A percentile compares a stretch with the other conserved stretches of the same genome.
Conservation (phyloP, 2,329 filamentous ascomycete species). For the Xenosphaeropsis pyriputrescens region DNA sequence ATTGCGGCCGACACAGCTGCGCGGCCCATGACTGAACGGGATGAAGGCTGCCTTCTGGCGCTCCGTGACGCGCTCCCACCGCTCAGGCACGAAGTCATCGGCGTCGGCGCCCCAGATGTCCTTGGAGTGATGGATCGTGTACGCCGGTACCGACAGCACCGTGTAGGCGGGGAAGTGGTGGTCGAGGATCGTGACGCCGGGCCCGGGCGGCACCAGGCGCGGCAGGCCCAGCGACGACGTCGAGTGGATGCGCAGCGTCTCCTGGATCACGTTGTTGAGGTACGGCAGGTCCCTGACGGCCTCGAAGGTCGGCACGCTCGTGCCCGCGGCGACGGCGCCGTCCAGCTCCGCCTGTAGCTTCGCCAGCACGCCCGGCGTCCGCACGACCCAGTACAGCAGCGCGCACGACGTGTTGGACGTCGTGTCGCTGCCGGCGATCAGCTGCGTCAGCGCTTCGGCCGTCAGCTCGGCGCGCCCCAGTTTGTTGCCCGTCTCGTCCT, state of each 20-base stretch:
- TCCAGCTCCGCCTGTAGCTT: conserved; percentile 65
- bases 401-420: conserved; percentile 70
- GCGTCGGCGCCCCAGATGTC: conserved; percentile 59
- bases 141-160: conserved; percentile 62
- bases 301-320: conserved; percentile 52
- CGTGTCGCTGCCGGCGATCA: conserved; percentile 65
- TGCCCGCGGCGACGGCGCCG: conserved; percentile 38
- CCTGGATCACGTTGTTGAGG: conserved; percentile 59
- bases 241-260: conserved; percentile 71
- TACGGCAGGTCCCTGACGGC: conserved; percentile 63
- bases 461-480: conserved; percentile 67
- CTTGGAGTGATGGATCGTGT: conserved; percentile 62
- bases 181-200: conserved; percentile 47
- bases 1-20: conserved; percentile 60
- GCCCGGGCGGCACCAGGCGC: conserved; percentile 46
- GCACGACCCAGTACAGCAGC: conserved; percentile 58
- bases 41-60: conserved; percentile 60
- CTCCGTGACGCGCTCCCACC: conserved; percentile 48
- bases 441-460: conserved; percentile 73
- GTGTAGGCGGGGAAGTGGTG: conserved; percentile 59
- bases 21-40: conserved; percentile 54
- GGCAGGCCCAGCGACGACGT: conserved; percentile 76
- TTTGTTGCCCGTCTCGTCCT: conserved; percentile 61
- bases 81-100: conserved; percentile 55
- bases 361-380: conserved; percentile 50